phyloP scores from a whole-genome alignment of 2,329 filamentous ascomycete species.

The Hortaea werneckii region DNA sequence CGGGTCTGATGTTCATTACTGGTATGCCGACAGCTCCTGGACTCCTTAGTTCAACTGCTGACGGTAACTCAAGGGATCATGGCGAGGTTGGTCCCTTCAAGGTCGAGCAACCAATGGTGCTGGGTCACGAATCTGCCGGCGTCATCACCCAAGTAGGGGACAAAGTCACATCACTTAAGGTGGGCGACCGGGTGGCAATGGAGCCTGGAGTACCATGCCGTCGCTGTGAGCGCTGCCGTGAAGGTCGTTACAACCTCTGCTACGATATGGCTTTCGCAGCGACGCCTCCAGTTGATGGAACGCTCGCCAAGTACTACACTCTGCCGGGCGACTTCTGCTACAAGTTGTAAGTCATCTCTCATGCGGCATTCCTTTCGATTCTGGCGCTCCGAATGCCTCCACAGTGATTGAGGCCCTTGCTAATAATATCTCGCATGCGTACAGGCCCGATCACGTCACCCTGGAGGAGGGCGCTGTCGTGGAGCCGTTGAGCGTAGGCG shows the following conservation, averaged over 20 bases:
- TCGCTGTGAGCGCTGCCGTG: constrained; percentile 3
- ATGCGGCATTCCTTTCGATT: too few relatives aligned
- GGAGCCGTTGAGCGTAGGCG: constrained; percentile 27
- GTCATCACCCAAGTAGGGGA: constrained; percentile 50
- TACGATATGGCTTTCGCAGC: constrained; percentile 13
- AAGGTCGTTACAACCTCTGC: constrained; percentile 14
- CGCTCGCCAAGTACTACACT: constrained; percentile 39
- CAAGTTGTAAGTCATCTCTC: constrained; percentile 17
- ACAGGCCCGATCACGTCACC: constrained; percentile 24
- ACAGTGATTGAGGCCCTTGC: too few relatives aligned
- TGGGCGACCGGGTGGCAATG: constrained; percentile 56
- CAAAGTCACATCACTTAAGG: constrained; percentile 44
- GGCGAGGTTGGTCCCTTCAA: constrained; percentile 54
- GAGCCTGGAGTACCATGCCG: constrained; percentile 57
- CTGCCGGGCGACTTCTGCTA: constrained; percentile 39
- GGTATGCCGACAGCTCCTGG: not conserved
- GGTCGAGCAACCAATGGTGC: constrained; percentile 53
- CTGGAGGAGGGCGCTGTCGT: constrained; percentile 41
- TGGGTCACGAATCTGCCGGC: constrained; percentile 62
- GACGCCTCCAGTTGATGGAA: constrained; percentile 26
- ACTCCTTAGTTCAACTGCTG: not conserved
- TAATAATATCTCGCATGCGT: too few relatives aligned
- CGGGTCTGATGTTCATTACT: not conserved
- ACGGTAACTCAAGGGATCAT: constrained; percentile 8
- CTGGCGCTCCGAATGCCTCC: too few relatives aligned